These are phyloP conservation scores for Caryopteris hybrid DNA, from an alignment of 305 asterid genomes.

Conservation along the genomic window DNA sequence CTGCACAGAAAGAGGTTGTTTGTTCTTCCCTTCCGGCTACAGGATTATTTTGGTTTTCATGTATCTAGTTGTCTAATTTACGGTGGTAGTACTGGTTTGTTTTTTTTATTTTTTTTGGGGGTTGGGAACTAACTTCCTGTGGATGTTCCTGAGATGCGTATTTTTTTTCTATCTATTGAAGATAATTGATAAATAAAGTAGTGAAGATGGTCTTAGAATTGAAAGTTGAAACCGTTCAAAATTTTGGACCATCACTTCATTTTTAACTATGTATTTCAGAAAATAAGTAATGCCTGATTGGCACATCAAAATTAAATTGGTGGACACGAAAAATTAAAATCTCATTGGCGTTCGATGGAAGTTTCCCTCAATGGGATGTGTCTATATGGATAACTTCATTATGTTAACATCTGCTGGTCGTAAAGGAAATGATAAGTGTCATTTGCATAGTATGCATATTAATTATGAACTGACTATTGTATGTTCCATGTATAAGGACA, in stretches of 20 bases:
- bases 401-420: background rate
- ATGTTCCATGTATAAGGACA: background rate
- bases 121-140: background rate
- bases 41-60: background rate
- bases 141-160: background rate
- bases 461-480: background rate
- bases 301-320: background rate
- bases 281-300: background rate
- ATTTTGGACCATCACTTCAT: background rate
- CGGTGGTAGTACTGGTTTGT: too few species aligned
- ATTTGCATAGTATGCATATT: background rate
- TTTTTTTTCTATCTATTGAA: background rate
- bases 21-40: background rate
- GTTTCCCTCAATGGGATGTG: background rate
- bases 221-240: background rate
- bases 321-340: background rate
- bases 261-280: background rate
- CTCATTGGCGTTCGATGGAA: too few species aligned
- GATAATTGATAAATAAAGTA: background rate
- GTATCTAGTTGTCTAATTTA: background rate
- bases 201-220: background rate
- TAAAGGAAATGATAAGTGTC: background rate
- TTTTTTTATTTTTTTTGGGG: too few species aligned
- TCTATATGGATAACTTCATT: background rate
- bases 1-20: conserved; percentile 34